Conservation (phyloP, 257 asterid genomes). For the Ajuga chamaepitys region DNA sequence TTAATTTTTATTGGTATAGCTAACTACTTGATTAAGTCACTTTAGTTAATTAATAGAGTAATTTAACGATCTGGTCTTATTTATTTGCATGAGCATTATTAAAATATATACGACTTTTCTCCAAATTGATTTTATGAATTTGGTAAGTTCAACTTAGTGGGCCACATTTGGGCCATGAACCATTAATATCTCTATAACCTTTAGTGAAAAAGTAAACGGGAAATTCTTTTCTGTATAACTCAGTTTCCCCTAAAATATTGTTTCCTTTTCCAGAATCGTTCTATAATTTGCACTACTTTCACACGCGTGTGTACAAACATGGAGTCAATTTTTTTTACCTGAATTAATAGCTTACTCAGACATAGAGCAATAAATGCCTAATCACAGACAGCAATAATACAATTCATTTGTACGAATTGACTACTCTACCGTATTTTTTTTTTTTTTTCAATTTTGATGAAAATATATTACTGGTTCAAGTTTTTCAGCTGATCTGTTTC, state of each 20-base stretch:
- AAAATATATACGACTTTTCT: no score
- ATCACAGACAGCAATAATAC: constrained; percentile 12
- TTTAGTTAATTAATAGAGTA: no score
- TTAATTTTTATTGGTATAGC: no score
- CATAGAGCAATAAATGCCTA: constrained; percentile 29
- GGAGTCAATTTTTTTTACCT: neutral
- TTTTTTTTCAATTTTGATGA: neutral
- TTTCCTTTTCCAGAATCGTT: constrained; percentile 8
- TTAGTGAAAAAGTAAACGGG: neutral
- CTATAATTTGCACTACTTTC: neutral
- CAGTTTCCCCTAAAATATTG: no score
- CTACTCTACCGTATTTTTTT: constrained; percentile 14
- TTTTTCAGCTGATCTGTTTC: constrained; percentile 12
- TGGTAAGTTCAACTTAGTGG: no score
- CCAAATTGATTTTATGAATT: no score
- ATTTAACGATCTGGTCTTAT: no score
- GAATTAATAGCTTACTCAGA: neutral
- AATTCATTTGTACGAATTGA: constrained; percentile 18
- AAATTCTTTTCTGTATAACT: constrained; percentile 15
- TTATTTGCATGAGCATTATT: no score
- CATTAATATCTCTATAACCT: no score
- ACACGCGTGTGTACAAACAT: neutral
- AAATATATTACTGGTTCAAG: neutral
- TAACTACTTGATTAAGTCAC: no score
- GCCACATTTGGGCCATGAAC: no score